Evolutionary conservation across 495 filamentous ascomycete species (phyloP).

Genomic region (Trichoderma reesei): DNA sequence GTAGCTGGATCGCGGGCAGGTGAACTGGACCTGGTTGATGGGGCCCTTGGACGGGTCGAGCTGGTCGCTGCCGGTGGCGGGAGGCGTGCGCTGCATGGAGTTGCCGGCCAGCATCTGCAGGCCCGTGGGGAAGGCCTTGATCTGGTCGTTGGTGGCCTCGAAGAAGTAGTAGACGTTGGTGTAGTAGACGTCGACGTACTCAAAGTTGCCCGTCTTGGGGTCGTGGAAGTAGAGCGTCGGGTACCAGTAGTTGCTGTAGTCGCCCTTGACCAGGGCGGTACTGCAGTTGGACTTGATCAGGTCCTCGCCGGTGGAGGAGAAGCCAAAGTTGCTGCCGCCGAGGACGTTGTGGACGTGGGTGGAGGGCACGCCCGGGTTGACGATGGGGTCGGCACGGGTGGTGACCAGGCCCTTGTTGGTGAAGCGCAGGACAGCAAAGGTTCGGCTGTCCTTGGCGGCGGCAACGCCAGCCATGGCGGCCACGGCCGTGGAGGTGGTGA

Average conservation of each 20-base stretch:
- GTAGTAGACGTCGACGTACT: constrained; percentile 49
- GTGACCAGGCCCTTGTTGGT: constrained; percentile 39
- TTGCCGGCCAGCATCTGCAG: constrained; percentile 66
- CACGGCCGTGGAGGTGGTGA: constrained; percentile 17
- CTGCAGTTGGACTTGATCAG: constrained; percentile 55
- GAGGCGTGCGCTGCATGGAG: constrained; percentile 36
- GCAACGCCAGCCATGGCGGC: constrained; percentile 25
- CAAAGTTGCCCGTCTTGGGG: constrained; percentile 53
- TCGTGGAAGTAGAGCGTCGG: constrained; percentile 56
- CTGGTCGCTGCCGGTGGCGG: constrained; percentile 24
- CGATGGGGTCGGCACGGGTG: constrained; percentile 55
- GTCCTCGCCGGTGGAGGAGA: constrained; percentile 48
- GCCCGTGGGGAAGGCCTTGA: constrained; percentile 56
- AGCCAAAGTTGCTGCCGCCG: constrained; percentile 61
- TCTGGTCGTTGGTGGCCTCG: constrained; percentile 46
- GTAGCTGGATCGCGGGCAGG: constrained; percentile 39
- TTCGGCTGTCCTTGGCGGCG: constrained; percentile 24
- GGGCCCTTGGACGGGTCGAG: constrained; percentile 32
- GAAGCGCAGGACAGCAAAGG: constrained; percentile 38
- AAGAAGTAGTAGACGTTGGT: constrained; percentile 65
- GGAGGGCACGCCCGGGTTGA: constrained; percentile 47
- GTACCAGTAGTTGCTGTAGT: constrained; percentile 73
- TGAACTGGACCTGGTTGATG: constrained; percentile 35
- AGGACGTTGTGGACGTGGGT: constrained; percentile 59
- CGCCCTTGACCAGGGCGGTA: constrained; percentile 52